phyloP scores from a whole-genome alignment of 2,329 filamentous ascomycete species.

The Calonectria pseudoreteaudii region DNA sequence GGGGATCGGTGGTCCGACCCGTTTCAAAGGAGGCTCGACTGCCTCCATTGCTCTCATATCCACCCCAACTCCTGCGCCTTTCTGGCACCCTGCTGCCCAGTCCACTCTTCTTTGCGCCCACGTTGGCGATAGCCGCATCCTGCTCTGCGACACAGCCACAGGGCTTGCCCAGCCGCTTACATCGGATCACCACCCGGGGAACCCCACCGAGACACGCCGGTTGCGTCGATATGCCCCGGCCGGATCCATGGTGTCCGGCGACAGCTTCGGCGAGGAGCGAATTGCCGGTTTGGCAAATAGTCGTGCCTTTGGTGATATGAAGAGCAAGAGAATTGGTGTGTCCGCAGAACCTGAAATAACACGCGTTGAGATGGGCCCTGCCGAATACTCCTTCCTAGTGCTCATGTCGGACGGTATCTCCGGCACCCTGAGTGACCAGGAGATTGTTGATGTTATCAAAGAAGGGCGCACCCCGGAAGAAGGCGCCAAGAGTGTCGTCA shows the following conservation, averaged over 20 bases:
- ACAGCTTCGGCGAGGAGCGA: conserved; percentile 97
- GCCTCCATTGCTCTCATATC: conserved; percentile 91
- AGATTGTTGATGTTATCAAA: conserved; percentile 96
- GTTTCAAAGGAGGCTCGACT: conserved; percentile 95
- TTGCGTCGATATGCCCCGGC: conserved; percentile 84
- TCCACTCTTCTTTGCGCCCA: conserved; percentile 89
- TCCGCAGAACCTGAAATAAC: conserved; percentile 92
- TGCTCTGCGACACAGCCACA: conserved; percentile 88
- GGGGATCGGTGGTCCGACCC: conserved; percentile 77
- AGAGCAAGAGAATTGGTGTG: conserved; percentile 91
- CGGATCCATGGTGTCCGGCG: conserved; percentile 82
- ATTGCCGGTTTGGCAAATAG: conserved; percentile 95
- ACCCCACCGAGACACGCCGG: conserved; percentile 84
- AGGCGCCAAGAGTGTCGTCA: conserved; percentile 81
- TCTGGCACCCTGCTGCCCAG: conserved; percentile 91
- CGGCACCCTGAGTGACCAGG: conserved; percentile 88
- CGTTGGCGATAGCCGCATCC: conserved; percentile 91
- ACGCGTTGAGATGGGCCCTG: conserved; percentile 81
- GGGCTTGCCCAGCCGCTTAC: conserved; percentile 86
- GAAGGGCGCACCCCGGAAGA: conserved; percentile 93
- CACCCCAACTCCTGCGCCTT: conserved; percentile 89
- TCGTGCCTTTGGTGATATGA: conserved; percentile 92
- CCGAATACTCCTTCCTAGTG: conserved; percentile 90
- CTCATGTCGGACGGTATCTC: conserved; percentile 91
- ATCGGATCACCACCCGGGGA: conserved; percentile 91